Evolutionary conservation across 495 filamentous ascomycete species (phyloP).

Genomic region (Chlorociboria aeruginascens): DNA sequence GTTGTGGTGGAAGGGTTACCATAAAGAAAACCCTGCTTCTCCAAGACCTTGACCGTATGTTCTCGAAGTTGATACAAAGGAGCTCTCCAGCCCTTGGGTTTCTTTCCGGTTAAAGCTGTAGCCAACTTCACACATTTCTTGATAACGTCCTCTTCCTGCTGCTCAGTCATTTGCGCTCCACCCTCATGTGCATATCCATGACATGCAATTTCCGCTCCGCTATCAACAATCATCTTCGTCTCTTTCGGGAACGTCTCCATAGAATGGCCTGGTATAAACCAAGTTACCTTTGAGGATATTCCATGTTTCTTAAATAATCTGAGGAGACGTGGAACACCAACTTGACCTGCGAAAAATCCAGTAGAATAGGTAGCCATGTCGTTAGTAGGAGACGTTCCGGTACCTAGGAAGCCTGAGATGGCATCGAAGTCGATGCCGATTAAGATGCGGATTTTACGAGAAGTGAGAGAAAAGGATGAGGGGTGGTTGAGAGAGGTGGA

Average conservation of each 20-base stretch:
- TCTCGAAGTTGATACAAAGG: conserved; percentile 47
- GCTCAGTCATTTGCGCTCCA: conserved; percentile 38
- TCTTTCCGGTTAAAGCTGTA: conserved; percentile 36
- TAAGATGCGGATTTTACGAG: conserved; percentile 36
- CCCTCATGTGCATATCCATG: conserved; percentile 54
- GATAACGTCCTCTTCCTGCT: conserved; percentile 48
- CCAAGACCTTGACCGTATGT: conserved; percentile 39
- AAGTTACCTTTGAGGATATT: conserved; percentile 42
- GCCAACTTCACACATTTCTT: conserved; percentile 39
- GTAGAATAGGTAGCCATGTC: conserved; percentile 45
- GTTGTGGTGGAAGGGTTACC: conserved; percentile 17
- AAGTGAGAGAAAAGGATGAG: conserved; percentile 18
- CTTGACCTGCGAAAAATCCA: conserved; percentile 46
- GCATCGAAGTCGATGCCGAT: conserved; percentile 49
- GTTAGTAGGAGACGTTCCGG: conserved; percentile 35
- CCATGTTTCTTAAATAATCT: conserved; percentile 42
- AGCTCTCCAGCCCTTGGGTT: conserved; percentile 43
- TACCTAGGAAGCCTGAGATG: conserved; percentile 48
- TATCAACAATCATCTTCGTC: conserved; percentile 38
- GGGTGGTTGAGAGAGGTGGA: conserved; percentile 13
- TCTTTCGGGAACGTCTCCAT: conserved; percentile 47
- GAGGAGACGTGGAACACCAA: conserved; percentile 47
- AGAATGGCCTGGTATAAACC: conserved; percentile 54
- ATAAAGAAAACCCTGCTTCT: conserved; percentile 44
- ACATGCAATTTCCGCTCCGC: conserved; percentile 45